Conservation (phyloP, 2,329 filamentous ascomycete genomes). For the Dryadomyces quercus-mongolicae region DNA sequence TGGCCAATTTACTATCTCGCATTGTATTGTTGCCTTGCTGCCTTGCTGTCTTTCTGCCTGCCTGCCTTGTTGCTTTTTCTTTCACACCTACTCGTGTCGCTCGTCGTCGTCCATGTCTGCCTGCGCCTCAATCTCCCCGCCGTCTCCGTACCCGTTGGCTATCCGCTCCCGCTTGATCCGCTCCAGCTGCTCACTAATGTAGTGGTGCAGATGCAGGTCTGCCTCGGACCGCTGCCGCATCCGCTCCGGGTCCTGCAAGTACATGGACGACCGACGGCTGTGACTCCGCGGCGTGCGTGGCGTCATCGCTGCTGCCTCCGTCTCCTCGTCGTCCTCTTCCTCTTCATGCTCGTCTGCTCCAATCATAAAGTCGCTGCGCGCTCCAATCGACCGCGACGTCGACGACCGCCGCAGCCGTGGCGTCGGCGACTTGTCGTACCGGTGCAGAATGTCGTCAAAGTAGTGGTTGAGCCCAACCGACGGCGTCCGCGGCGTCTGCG, state of each 20-base stretch:
- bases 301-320: constrained; percentile 24
- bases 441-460: constrained; percentile 80
- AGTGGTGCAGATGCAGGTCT: constrained; percentile 63
- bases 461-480: constrained; percentile 78
- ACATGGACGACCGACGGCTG: constrained; percentile 23
- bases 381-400: constrained; percentile 71
- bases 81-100: background rate
- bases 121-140: constrained; percentile 36
- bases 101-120: constrained; percentile 9
- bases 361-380: constrained; percentile 59
- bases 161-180: constrained; percentile 50
- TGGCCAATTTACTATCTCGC: too few species aligned
- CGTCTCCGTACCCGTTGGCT: constrained; percentile 24
- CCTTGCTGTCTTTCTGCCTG: too few species aligned
- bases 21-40: too few species aligned
- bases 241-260: constrained; percentile 42
- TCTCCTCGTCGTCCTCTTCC: constrained; percentile 33
- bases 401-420: constrained; percentile 63
- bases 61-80: background rate
- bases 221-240: constrained; percentile 39
- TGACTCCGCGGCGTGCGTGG: constrained; percentile 14
- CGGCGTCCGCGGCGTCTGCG: constrained; percentile 84
- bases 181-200: constrained; percentile 71
- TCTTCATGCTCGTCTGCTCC: constrained; percentile 26
- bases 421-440: constrained; percentile 27